These are phyloP conservation scores for Haemoproteus tartakovskyi DNA, from an alignment of 169 alveolate genomes.

Conservation along the genomic window DNA sequence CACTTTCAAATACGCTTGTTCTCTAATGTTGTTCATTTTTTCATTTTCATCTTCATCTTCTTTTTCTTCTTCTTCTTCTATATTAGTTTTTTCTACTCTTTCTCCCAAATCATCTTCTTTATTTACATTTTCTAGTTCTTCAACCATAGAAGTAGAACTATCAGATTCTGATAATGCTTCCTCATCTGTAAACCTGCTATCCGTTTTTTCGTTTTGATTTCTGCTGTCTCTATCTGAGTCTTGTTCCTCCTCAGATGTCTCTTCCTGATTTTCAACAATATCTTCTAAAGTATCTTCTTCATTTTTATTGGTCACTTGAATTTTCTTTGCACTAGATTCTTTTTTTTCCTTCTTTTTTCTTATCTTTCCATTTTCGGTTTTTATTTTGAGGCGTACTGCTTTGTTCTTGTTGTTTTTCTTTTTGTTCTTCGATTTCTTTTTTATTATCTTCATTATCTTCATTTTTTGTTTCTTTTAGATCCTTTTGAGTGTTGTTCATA, in stretches of 20 bases:
- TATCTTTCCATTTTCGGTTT: constrained; percentile 12
- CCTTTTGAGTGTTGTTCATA: not conserved
- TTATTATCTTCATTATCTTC: not conserved
- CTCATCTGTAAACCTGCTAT: constrained; percentile 23
- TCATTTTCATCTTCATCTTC: constrained; percentile 16
- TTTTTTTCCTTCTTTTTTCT: constrained; percentile 66
- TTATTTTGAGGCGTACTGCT: not conserved
- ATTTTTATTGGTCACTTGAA: no score
- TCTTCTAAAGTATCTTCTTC: constrained; percentile 70
- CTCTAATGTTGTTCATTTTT: not conserved
- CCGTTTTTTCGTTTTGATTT: constrained; percentile 65
- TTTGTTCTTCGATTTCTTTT: not conserved
- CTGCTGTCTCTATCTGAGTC: constrained; percentile 22
- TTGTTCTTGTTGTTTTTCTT: not conserved
- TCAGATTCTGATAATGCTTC: no score
- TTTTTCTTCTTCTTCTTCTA: not conserved
- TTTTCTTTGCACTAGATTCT: constrained; percentile 55
- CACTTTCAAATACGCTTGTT: constrained; percentile 18
- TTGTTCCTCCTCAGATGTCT: constrained; percentile 6
- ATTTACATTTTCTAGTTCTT: no score
- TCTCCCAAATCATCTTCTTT: no score
- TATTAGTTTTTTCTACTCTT: not conserved
- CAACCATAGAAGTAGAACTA: no score
- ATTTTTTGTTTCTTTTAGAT: not conserved
- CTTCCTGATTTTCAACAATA: constrained; percentile 44